These are phyloP conservation scores for Myriosclerotinia curreyana DNA, from an alignment of 2,329 filamentous ascomycete species.

Conservation along the genomic window DNA sequence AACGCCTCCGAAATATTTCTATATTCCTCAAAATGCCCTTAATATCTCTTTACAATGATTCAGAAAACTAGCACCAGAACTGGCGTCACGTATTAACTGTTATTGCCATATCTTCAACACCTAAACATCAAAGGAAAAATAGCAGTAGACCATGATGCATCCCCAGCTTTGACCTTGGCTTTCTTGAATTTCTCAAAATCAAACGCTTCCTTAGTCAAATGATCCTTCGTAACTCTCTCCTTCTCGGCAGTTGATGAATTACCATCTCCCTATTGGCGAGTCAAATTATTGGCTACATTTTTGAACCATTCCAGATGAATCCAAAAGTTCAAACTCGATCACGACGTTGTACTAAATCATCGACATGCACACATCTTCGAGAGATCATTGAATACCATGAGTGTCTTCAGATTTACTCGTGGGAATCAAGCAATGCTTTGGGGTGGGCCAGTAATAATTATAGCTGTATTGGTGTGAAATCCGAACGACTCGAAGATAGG, in stretches of 20 bases:
- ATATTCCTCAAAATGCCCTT: no score
- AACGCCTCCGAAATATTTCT: no score
- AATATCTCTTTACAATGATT: neutral
- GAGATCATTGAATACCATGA: no score
- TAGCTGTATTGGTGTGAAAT: neutral
- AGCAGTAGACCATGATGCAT: neutral
- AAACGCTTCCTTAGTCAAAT: neutral
- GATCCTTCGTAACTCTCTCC: neutral
- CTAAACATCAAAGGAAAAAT: neutral
- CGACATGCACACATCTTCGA: neutral
- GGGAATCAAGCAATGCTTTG: neutral
- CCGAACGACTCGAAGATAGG: no score
- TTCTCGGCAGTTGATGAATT: neutral
- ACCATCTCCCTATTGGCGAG: neutral
- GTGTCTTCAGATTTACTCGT: neutral
- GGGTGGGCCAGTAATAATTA: neutral
- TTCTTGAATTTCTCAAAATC: neutral
- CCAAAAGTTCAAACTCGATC: neutral
- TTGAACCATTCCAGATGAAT: neutral
- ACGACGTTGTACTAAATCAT: neutral
- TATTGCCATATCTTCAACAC: neutral
- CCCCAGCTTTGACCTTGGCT: neutral
- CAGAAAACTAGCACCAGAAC: neutral
- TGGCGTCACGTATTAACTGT: accelerated
- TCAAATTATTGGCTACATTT: no score